Evolutionary conservation across 225 moss, liverwort and hornwort genomes (phyloP).

Genomic region (Climacium dendroides): DNA sequence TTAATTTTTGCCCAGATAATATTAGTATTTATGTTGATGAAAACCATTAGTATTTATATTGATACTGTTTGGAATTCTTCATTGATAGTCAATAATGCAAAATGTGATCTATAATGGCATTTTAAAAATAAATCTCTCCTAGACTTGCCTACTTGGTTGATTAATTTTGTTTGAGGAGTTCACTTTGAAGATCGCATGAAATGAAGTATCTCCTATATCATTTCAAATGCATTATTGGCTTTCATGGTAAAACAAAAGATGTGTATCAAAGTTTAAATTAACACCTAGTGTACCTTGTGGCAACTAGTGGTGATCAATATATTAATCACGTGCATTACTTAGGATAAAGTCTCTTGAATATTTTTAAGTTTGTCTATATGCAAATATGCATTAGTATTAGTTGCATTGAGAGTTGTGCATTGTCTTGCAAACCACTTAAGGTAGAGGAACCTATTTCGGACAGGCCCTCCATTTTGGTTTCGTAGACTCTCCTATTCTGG

Average conservation of each 20-base stretch:
- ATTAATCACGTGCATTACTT: background rate
- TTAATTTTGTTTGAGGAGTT: too few species aligned
- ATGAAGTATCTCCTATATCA: background rate
- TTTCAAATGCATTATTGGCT: background rate
- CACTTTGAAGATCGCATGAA: background rate
- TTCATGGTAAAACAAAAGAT: background rate
- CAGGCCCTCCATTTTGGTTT: too few species aligned
- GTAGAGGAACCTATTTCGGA: too few species aligned
- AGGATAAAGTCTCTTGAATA: slow-evolving; percentile 70
- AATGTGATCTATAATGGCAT: background rate
- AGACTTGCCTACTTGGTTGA: too few species aligned
- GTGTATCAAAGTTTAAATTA: background rate
- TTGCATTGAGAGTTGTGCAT: background rate
- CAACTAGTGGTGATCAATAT: too few species aligned
- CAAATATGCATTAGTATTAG: slow-evolving; percentile 62
- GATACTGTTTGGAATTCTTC: background rate
- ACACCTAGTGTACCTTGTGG: background rate
- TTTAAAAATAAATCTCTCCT: background rate
- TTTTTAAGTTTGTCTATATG: slow-evolving; percentile 62
- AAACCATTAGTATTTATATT: too few species aligned
- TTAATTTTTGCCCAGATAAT: too few species aligned
- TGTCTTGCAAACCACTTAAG: background rate
- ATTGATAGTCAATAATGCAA: background rate
- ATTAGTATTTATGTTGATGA: too few species aligned
- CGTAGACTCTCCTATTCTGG: too few species aligned